Evolutionary conservation across 805 yeast genomes (phyloP), one percentile per base, ranked within the genome.

Genomic region (Hagleromyces aurorensis): DNA sequence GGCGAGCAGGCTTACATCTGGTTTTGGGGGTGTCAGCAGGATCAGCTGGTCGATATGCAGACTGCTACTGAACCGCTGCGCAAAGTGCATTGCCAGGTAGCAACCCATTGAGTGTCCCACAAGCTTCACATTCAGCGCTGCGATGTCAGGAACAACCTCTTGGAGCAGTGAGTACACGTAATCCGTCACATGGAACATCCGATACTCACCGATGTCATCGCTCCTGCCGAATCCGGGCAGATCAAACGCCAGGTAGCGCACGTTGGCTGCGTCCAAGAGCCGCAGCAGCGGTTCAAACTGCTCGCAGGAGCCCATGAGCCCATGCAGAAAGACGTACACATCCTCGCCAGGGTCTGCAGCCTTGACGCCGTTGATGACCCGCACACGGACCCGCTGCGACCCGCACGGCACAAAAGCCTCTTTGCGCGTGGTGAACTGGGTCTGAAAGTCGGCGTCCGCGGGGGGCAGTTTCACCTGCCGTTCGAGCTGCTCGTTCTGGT

Each of bases 261-360:
- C 69, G 38, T 75, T 69, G 40, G 71, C 75, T 19, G 78, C 60
- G 41, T 82, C 70, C 29, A 72, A 62, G 16, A 74, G 76, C 6
- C 50, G 32, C 50, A 83, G 57, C 21, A 83, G 58, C 1, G 78
- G 75, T 46, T 82, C 91, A 52, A 87, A 87, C 52, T 86, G 96
- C 13, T 84, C 72, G 50, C 82, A 62, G 44, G 78, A 89, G 2
- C 97, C 97, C 1, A 96, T 97, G 13, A 89, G 55, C 0, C 97
- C 97, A 59, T 86, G 96, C 12, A 87, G 49, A 33, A 85, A 71
- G 2, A 84, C 56, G 5, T 80, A 54, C 2, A 76, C 59, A 5
- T 26, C 25, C 3, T 27, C 21, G 13, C 23, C 32, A 13, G 10
- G 25, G 6, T 29, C 12, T 5, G 21, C 10, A 8, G 22, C 16